Conservation (phyloP, 1,139 yeast species). For the Geotrichum macrosporum region DNA sequence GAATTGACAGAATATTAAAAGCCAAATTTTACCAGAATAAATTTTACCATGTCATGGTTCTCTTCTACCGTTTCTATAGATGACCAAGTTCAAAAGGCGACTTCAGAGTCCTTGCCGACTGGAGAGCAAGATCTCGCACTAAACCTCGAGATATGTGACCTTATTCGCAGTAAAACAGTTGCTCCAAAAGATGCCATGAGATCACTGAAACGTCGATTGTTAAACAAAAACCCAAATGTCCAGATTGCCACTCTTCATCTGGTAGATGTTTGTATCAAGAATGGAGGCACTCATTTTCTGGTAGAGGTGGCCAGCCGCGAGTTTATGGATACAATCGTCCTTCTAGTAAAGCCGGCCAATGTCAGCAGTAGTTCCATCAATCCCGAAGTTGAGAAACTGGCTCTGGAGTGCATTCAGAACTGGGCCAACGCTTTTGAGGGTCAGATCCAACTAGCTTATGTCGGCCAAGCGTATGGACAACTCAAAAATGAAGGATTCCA, state of each 20-base stretch:
- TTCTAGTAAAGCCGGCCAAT: conserved; percentile 38
- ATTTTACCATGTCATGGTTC: conserved; percentile 53
- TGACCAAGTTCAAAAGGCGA: conserved; percentile 66
- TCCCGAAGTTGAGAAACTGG: conserved; percentile 53
- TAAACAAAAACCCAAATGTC: conserved; percentile 66
- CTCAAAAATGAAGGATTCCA: conserved; percentile 57
- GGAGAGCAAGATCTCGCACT: conserved; percentile 81
- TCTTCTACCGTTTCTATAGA: conserved; percentile 53
- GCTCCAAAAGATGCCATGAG: conserved; percentile 83
- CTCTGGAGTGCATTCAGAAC: conserved; percentile 63
- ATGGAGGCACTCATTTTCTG: conserved; percentile 84
- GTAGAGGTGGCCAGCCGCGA: conserved; percentile 78
- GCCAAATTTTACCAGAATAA: no score
- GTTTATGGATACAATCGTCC: conserved; percentile 61
- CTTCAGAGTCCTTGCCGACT: conserved; percentile 83
- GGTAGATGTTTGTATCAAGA: conserved; percentile 82
- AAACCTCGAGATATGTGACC: conserved; percentile 83
- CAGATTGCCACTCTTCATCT: conserved; percentile 71
- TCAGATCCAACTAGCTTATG: conserved; percentile 63
- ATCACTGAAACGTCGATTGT: conserved; percentile 66
- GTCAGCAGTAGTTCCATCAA: conserved; percentile 39
- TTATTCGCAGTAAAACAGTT: conserved; percentile 78
- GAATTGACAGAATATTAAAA: no score
- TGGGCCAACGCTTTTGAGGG: conserved; percentile 75
- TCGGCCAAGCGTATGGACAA: conserved; percentile 56